phyloP scores from a whole-genome alignment of 108 stramenopile species.

The Nitzschia inconspicua region DNA sequence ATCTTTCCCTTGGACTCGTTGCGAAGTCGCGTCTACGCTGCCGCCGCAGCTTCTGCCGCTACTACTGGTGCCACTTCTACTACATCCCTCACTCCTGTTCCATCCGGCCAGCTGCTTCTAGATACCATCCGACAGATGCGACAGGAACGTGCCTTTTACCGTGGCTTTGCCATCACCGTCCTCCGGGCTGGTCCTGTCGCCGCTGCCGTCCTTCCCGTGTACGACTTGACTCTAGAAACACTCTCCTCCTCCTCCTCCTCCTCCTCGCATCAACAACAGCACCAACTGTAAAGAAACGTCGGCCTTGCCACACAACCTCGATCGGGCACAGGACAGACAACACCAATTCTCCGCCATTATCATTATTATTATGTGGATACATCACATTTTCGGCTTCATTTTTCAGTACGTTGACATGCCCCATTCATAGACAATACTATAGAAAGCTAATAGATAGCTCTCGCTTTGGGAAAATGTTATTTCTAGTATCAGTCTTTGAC shows the following conservation, averaged over 20 bases:
- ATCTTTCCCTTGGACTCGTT: slow-evolving; percentile 71
- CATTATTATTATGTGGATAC: no score
- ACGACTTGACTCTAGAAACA: slow-evolving; percentile 50
- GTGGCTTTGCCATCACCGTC: slow-evolving; percentile 64
- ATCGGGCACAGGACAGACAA: no score
- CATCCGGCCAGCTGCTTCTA: not conserved
- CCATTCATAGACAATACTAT: no score
- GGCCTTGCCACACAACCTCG: no score
- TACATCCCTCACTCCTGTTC: not conserved
- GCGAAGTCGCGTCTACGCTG: slow-evolving; percentile 50
- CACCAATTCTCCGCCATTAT: no score
- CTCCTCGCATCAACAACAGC: no score
- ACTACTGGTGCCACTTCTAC: not conserved
- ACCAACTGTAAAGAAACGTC: not conserved
- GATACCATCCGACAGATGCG: slow-evolving; percentile 24
- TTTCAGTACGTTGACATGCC: no score
- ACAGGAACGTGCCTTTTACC: slow-evolving; percentile 45
- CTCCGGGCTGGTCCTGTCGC: slow-evolving; percentile 78
- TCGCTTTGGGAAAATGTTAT: no score
- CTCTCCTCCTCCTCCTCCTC: no score
- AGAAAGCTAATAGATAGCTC: no score
- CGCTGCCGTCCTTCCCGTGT: slow-evolving; percentile 73
- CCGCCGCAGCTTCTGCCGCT: slow-evolving; percentile 7
- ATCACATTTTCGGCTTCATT: no score
- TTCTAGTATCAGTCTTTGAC: no score